Evolutionary conservation across 768 basidiomycete genomes (phyloP).

Genomic region (Clathrus columnatus): DNA sequence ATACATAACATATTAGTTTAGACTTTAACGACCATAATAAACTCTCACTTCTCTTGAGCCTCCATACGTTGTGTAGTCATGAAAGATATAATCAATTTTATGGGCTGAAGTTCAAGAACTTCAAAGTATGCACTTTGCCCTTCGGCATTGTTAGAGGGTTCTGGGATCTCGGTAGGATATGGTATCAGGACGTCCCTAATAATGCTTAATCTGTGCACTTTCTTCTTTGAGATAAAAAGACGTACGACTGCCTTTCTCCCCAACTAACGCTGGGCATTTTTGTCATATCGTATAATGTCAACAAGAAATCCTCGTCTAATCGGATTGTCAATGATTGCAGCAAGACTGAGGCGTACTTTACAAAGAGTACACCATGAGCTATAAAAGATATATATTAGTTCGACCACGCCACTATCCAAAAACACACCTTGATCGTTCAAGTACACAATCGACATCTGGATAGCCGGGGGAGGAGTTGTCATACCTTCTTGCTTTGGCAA

Average conservation of each 20-base stretch:
- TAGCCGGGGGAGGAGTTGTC: slow-evolving; percentile 76
- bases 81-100: slow-evolving; percentile 87
- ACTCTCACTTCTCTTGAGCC: slow-evolving; percentile 80
- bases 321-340: slow-evolving; percentile 93
- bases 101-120: slow-evolving; percentile 88
- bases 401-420: background rate
- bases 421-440: slow-evolving; percentile 83
- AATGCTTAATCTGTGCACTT: background rate
- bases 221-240: background rate
- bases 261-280: slow-evolving; percentile 89
- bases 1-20: background rate
- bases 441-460: slow-evolving; percentile 82
- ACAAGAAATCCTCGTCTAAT: slow-evolving; percentile 94
- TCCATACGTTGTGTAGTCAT: slow-evolving; percentile 94
- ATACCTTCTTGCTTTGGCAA: slow-evolving; percentile 67
- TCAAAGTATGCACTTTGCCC: slow-evolving; percentile 92
- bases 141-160: slow-evolving; percentile 53
- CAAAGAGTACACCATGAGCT: slow-evolving; percentile 98
- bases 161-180: slow-evolving; percentile 56
- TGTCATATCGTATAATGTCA: slow-evolving; percentile 83
- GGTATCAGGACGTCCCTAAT: slow-evolving; percentile 58
- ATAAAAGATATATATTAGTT: background rate
- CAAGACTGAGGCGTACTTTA: slow-evolving; percentile 94
- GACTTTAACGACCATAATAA: background rate
- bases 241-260: slow-evolving; percentile 50